Conservation (phyloP, 345 rosid genomes). For the Bretschneidera sinensis region DNA sequence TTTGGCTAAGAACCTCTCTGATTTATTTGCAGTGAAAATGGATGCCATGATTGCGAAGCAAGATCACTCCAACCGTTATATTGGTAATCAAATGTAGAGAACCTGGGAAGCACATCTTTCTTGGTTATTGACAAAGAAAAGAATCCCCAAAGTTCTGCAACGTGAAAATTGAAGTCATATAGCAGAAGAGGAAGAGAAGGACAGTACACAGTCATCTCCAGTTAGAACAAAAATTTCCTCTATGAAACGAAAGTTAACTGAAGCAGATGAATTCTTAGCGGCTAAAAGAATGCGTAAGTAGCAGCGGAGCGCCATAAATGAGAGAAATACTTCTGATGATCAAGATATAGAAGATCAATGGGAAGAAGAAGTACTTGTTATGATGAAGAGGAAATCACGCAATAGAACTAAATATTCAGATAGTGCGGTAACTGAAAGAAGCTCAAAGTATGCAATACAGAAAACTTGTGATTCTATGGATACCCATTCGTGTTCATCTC, state of each 20-base stretch:
- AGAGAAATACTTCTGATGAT: constrained; percentile 2
- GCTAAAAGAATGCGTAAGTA: constrained; percentile 19
- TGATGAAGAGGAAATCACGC: constrained; percentile 21
- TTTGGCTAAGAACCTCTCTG: not conserved
- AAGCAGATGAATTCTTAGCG: constrained; percentile 8
- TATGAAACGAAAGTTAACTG: constrained; percentile 13
- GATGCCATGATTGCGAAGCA: constrained; percentile 27
- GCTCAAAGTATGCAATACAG: constrained; percentile 7
- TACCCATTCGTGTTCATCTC: constrained; percentile 16
- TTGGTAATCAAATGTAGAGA: constrained; percentile 10
- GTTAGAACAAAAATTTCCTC: constrained; percentile 13
- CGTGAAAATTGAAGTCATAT: too few relatives aligned
- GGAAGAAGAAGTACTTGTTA: constrained; percentile 23
- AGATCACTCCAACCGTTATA: constrained; percentile 10
- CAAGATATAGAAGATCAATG: constrained; percentile 16
- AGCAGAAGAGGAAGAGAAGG: too few relatives aligned
- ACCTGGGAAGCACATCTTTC: constrained; percentile 1
- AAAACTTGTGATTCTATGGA: constrained; percentile 4
- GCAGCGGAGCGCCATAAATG: constrained; percentile 12
- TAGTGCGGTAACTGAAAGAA: constrained; percentile 5
- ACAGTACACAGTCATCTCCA: too few relatives aligned
- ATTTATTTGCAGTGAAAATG: constrained; percentile 34
- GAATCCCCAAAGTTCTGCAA: too few relatives aligned
- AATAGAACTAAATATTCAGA: constrained; percentile 6
- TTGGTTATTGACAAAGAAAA: constrained; percentile 16